phyloP scores from a whole-genome alignment of 139 green algal species.

The Chlorella sp. region DNA sequence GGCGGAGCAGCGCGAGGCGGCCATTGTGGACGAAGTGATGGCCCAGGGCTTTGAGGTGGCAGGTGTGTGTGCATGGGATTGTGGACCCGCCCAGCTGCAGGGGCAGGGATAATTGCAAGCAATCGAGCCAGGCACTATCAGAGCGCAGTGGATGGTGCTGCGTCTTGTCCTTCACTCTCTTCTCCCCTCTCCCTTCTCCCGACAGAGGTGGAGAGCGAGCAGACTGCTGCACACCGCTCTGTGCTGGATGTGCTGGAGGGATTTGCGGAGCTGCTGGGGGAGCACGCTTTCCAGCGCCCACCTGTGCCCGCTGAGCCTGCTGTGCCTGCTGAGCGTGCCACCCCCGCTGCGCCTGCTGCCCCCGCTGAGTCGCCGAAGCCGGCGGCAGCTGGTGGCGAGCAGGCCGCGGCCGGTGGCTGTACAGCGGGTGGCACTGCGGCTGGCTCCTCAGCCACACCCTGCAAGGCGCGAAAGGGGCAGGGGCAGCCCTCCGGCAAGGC shows the following conservation, averaged over 20 bases:
- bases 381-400: neutral
- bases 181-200: neutral
- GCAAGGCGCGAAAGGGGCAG: neutral
- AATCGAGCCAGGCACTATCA: too few species aligned
- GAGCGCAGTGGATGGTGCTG: too few species aligned
- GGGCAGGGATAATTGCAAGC: too few species aligned
- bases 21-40: constrained; percentile 24
- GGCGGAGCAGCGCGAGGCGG: neutral
- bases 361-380: neutral
- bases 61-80: too few species aligned
- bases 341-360: neutral
- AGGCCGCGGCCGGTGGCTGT: neutral
- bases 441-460: neutral
- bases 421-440: neutral
- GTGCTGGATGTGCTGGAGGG: constrained; percentile 28
- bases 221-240: constrained; percentile 8
- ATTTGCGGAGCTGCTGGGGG: constrained; percentile 20
- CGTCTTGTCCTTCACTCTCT: too few species aligned
- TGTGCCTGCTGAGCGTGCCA: neutral
- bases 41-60: constrained; percentile 3
- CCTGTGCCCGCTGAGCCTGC: neutral
- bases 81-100: too few species aligned
- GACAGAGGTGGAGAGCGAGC: constrained; percentile 38
- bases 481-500: neutral
- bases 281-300: neutral